Base-by-base conservation (phyloP, 2,329 filamentous ascomycete genomes). In the Tothia fuscella region DNA sequence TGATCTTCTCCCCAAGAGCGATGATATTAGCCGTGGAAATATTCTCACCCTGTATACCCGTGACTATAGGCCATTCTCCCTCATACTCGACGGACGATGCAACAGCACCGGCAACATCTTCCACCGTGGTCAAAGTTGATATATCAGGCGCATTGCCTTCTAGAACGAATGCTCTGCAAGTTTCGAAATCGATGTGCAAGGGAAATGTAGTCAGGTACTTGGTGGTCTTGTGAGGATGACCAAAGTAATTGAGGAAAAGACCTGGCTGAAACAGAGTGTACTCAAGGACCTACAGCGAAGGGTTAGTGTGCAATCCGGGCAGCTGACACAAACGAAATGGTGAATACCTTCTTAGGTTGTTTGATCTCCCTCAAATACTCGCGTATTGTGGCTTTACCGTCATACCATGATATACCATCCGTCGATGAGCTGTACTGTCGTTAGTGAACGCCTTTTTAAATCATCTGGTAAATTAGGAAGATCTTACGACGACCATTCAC, bases 251-350 rank as follows among this genome's bases (percentile, higher is more conserved):
- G 19, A 70, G 50, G 50, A 75, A 74, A 1, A 74, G 48, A 0
- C 70, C 71, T 0, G 68, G 68, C 28, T 75, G 70, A 48, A 77
- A 76, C 0, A 75, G 56, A 1, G 58, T 66, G 52, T 77, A 77
- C 45, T 77, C 70, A 56, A 3, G 71, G 58, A 68, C 73, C 31
- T 21, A 17, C n/a, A n/a, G n/a, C n/a, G n/a, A n/a, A n/a, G n/a
- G n/a, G n/a, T n/a, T n/a, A n/a, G n/a, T n/a, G n/a, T n/a, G n/a
- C n/a, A n/a, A n/a, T n/a, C n/a, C n/a, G n/a, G n/a, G n/a, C n/a
- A n/a, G n/a, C n/a, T n/a, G n/a, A n/a, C n/a, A n/a, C n/a, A n/a
- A n/a, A n/a, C n/a, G n/a, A n/a, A n/a, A n/a, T n/a, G n/a, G 22
- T 1, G 28, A 49, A 46, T 41, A 66, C 67, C 38, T 65, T 62